Evolutionary conservation across 352 stramenopile species (phyloP).

Genomic region (Globisporangium acanthophoron): DNA sequence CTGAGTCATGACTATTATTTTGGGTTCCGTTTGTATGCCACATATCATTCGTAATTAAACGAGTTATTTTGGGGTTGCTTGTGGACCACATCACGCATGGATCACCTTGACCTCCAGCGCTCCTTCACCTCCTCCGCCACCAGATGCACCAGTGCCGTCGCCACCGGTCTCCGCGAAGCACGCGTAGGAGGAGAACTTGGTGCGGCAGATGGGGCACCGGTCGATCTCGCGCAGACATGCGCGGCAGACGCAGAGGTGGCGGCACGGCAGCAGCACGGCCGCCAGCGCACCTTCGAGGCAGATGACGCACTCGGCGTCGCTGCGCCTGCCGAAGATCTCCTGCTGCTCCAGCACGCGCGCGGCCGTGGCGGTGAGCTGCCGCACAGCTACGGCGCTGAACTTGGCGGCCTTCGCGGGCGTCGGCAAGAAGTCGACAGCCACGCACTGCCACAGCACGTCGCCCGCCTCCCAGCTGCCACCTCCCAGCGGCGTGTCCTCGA

Average conservation of each 20-base stretch:
- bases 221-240: conserved; percentile 68
- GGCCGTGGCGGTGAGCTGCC: conserved; percentile 39
- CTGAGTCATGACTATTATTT: too few relatives aligned
- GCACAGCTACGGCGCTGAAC: conserved; percentile 33
- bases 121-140: conserved; percentile 1
- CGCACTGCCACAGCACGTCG: conserved; percentile 36
- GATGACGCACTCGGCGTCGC: conserved; percentile 55
- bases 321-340: conserved; percentile 47
- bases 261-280: conserved; percentile 53
- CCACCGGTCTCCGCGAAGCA: conserved; percentile 20
- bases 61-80: too few relatives aligned
- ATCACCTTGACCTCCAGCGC: too few relatives aligned
- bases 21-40: too few relatives aligned
- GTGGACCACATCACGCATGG: too few relatives aligned
- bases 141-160: background rate
- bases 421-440: conserved; percentile 57
- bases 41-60: too few relatives aligned
- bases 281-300: conserved; percentile 41
- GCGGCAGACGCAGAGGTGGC: conserved; percentile 60
- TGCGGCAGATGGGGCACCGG: conserved; percentile 61
- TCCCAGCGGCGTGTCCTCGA: conserved; percentile 1
- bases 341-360: conserved; percentile 31
- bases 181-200: conserved; percentile 52
- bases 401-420: conserved; percentile 27
- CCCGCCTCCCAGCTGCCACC: background rate